Evolutionary conservation across 768 basidiomycete species (phyloP).

Genomic region (Lepiota brunneoincarnata): DNA sequence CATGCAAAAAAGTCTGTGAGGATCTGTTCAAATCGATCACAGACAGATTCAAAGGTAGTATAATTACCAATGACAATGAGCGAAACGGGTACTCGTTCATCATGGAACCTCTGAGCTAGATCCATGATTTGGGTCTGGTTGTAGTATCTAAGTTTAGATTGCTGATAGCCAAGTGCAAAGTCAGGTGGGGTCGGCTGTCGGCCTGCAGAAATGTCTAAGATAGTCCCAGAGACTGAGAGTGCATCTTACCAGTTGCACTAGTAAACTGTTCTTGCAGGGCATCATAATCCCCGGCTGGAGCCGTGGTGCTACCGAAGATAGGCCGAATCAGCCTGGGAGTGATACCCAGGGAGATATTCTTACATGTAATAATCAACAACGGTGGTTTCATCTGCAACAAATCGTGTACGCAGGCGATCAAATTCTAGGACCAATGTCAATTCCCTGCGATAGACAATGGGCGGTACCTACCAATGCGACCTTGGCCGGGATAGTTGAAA

Average conservation of each 20-base stretch:
- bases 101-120: slow-evolving; percentile 33
- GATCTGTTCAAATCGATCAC: neutral
- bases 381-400: slow-evolving; percentile 27
- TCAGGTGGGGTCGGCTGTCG: slow-evolving; percentile 35
- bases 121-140: slow-evolving; percentile 32
- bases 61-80: slow-evolving; percentile 30
- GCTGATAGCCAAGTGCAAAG: slow-evolving; percentile 33
- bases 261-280: slow-evolving; percentile 33
- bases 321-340: neutral
- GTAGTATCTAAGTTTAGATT: slow-evolving; percentile 34
- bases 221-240: neutral
- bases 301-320: slow-evolving; percentile 24
- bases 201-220: slow-evolving; percentile 15
- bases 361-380: slow-evolving; percentile 36
- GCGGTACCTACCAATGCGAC: slow-evolving; percentile 24
- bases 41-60: neutral
- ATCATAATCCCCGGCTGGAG: slow-evolving; percentile 33
- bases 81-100: slow-evolving; percentile 32
- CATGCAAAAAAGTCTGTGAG: slow-evolving; percentile 32
- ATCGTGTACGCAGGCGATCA: slow-evolving; percentile 28
- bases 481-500: slow-evolving; percentile 35
- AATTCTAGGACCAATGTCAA: slow-evolving; percentile 22
- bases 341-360: neutral
- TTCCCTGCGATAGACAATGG: neutral
- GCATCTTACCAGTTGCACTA: slow-evolving; percentile 26